These are phyloP conservation scores for Pseudohyphozyma bogoriensis DNA, from an alignment of 768 basidiomycete species.

Conservation along the genomic window DNA sequence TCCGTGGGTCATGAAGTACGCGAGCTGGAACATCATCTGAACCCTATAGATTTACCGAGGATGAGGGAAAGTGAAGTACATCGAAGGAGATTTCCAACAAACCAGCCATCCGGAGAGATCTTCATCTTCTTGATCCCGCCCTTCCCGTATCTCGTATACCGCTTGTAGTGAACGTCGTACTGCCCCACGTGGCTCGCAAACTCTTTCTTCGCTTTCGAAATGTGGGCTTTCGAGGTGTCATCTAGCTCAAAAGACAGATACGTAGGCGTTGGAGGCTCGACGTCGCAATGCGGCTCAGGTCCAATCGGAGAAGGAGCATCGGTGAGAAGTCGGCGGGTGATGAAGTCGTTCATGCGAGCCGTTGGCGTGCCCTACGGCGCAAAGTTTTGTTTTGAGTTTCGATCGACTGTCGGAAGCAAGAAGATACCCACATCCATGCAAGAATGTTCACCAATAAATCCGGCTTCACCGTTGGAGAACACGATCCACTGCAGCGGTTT, in stretches of 20 bases:
- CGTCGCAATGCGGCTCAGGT: constrained; percentile 50
- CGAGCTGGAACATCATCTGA: constrained; percentile 90
- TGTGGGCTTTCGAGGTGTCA: too few relatives aligned
- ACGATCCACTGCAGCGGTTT: constrained; percentile 85
- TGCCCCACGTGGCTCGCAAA: constrained; percentile 59
- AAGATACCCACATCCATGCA: constrained; percentile 73
- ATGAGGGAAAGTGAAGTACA: not conserved
- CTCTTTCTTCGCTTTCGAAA: constrained; percentile 52
- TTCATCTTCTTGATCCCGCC: constrained; percentile 57
- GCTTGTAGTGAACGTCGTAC: constrained; percentile 73
- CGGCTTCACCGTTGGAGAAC: constrained; percentile 84
- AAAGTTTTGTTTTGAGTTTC: too few relatives aligned
- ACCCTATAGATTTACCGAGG: constrained; percentile 36
- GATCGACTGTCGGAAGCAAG: too few relatives aligned
- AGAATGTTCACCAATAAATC: constrained; percentile 55
- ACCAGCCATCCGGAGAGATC: constrained; percentile 65
- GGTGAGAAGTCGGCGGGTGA: constrained; percentile 60
- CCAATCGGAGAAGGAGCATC: constrained; percentile 45
- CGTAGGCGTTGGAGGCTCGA: not conserved
- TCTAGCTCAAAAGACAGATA: too few relatives aligned
- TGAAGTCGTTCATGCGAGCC: constrained; percentile 84
- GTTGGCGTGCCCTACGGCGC: constrained; percentile 58
- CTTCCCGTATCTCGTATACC: constrained; percentile 84
- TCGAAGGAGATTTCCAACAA: not conserved
- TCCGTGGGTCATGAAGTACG: constrained; percentile 63